These are phyloP conservation scores for Vaccinium macrocarpon DNA, from an alignment of 148 eudicot genomes.

Conservation along the genomic window DNA sequence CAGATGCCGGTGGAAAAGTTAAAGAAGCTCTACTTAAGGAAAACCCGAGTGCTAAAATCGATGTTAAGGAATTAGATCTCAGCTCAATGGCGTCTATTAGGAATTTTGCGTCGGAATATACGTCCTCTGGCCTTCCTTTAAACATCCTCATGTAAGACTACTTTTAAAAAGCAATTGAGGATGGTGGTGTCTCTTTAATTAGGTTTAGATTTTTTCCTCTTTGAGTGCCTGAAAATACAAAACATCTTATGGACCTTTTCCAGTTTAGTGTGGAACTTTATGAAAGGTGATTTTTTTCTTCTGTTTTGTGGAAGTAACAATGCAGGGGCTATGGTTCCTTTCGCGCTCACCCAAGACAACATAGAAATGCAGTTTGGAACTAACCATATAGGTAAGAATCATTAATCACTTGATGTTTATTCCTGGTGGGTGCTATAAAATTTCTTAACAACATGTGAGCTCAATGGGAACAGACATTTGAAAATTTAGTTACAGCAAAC, in stretches of 20 bases:
- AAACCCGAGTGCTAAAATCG: constrained; percentile 64
- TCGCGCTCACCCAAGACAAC: neutral
- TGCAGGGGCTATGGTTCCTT: neutral
- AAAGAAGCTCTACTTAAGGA: constrained; percentile 51
- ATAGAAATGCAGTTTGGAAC: neutral
- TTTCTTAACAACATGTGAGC: too few relatives aligned
- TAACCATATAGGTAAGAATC: neutral
- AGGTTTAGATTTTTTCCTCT: too few relatives aligned
- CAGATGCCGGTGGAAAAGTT: constrained; percentile 47
- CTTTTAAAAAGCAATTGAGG: neutral
- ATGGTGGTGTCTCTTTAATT: too few relatives aligned
- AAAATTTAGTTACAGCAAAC: neutral
- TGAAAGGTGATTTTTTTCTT: neutral
- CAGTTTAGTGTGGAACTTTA: neutral
- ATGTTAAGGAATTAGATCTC: constrained; percentile 82
- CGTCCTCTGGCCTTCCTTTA: constrained; percentile 50
- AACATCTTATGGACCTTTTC: too few relatives aligned
- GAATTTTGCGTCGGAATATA: constrained; percentile 59
- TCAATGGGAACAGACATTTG: too few relatives aligned
- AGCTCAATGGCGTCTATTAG: constrained; percentile 70
- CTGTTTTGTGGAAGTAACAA: neutral
- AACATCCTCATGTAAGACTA: constrained; percentile 69
- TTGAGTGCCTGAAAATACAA: too few relatives aligned
- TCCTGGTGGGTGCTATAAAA: neutral
- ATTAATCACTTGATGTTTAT: neutral